These are phyloP conservation scores for Cnidoscolus chayamansa DNA, from an alignment of 441 rosid species.

Conservation along the genomic window DNA sequence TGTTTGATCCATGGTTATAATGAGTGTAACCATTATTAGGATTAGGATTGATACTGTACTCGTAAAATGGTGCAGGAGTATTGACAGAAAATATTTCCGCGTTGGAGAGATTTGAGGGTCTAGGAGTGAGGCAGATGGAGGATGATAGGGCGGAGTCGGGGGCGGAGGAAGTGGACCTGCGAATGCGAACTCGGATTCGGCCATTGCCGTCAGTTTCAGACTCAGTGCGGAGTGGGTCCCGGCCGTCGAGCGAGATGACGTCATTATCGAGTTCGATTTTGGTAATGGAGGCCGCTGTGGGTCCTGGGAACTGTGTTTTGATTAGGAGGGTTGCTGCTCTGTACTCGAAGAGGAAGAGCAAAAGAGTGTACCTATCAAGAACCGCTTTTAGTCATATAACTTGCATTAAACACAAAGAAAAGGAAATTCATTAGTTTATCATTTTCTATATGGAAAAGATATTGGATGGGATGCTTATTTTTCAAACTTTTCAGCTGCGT, in stretches of 20 bases:
- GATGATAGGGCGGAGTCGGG: constrained; percentile 62
- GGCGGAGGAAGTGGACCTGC: constrained; percentile 69
- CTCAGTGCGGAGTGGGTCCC: constrained; percentile 66
- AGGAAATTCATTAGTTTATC: too few relatives aligned
- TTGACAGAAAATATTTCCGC: constrained; percentile 76
- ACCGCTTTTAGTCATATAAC: too few relatives aligned
- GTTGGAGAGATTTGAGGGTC: constrained; percentile 71
- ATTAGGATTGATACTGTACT: constrained; percentile 6
- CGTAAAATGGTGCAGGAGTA: constrained; percentile 47
- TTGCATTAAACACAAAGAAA: too few relatives aligned
- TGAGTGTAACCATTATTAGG: neutral
- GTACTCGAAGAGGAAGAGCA: constrained; percentile 68
- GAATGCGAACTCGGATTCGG: constrained; percentile 53
- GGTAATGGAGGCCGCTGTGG: constrained; percentile 54
- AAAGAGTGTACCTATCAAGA: constrained; percentile 54
- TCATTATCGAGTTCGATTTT: constrained; percentile 61
- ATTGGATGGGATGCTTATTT: neutral
- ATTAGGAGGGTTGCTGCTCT: constrained; percentile 60
- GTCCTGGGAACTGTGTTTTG: constrained; percentile 61
- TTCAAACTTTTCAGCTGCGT: constrained; percentile 18
- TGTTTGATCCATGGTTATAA: constrained; percentile 20
- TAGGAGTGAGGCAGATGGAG: constrained; percentile 54
- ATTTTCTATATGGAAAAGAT: too few relatives aligned
- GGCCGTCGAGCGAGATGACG: constrained; percentile 68
- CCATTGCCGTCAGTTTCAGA: constrained; percentile 61